Conservation (phyloP, 2,329 filamentous ascomycete species). For the Lachnellula arida region DNA sequence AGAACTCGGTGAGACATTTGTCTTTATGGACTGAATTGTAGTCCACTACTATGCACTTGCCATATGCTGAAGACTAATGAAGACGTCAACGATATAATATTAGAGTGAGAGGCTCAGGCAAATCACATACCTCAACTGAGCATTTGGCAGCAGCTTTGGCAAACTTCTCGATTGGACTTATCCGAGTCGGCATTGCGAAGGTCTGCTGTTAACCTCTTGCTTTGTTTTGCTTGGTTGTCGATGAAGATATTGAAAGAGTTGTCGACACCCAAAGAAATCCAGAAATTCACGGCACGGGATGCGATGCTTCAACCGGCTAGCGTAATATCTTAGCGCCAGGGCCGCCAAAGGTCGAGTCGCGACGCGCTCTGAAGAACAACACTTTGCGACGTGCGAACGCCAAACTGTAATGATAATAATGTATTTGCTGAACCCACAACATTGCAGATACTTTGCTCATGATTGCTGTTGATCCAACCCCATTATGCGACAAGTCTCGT, state of each 20-base stretch:
- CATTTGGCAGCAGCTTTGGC: conserved; percentile 62
- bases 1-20: conserved; percentile 82
- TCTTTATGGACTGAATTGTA: conserved; percentile 89
- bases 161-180: conserved; percentile 64
- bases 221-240: not conserved
- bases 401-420: not conserved
- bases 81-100: conserved; percentile 3
- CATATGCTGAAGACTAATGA: conserved; percentile 72
- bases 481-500: conserved; percentile 19
- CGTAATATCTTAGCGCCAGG: not conserved
- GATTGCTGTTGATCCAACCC: conserved; percentile 4
- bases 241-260: not conserved
- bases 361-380: not conserved
- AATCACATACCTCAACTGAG: conserved; percentile 52
- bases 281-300: not conserved
- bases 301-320: not conserved
- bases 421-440: conserved; percentile 7
- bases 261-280: not conserved
- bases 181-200: conserved; percentile 34
- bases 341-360: not conserved
- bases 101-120: not conserved
- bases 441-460: conserved; percentile 5
- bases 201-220: too few relatives aligned
- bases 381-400: not conserved
- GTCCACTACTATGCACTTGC: conserved; percentile 84